A percentile compares a stretch with the other conserved stretches of the same genome.
These are phyloP conservation scores for Tetrahymena borealis DNA, from an alignment of 73 alveolate species.

Conservation along the genomic window DNA sequence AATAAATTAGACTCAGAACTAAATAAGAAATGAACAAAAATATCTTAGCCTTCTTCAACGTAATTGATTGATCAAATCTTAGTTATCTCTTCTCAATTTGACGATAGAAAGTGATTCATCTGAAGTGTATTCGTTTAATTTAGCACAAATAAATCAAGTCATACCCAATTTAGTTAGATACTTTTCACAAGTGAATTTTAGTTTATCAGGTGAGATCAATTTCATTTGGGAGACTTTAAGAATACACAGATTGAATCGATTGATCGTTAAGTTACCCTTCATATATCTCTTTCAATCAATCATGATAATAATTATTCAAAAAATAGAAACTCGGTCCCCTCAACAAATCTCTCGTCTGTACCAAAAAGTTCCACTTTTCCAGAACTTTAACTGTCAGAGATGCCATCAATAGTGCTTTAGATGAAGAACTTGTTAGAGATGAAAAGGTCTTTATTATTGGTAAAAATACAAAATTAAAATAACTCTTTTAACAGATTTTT, in stretches of 20 bases:
- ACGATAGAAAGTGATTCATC: background rate
- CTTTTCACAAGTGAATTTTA: no score
- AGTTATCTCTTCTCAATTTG: background rate
- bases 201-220: no score
- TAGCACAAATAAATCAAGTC: no score
- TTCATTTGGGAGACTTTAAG: no score
- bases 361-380: conserved; percentile 1
- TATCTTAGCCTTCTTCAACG: background rate
- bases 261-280: no score
- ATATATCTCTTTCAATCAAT: no score
- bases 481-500: no score
- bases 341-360: background rate
- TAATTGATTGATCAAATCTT: background rate
- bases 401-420: conserved; percentile 81
- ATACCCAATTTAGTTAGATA: no score
- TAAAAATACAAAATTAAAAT: background rate
- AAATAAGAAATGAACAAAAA: background rate
- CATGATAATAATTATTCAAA: background rate
- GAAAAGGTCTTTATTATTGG: conserved; percentile 64
- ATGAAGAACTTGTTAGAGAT: conserved; percentile 81
- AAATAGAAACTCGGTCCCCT: background rate
- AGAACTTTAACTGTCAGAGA: conserved; percentile 75
- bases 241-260: no score
- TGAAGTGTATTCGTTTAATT: no score
- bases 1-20: background rate